Conservation (phyloP, 2,329 filamentous ascomycete species). For the Fusarium praegraminearum region DNA sequence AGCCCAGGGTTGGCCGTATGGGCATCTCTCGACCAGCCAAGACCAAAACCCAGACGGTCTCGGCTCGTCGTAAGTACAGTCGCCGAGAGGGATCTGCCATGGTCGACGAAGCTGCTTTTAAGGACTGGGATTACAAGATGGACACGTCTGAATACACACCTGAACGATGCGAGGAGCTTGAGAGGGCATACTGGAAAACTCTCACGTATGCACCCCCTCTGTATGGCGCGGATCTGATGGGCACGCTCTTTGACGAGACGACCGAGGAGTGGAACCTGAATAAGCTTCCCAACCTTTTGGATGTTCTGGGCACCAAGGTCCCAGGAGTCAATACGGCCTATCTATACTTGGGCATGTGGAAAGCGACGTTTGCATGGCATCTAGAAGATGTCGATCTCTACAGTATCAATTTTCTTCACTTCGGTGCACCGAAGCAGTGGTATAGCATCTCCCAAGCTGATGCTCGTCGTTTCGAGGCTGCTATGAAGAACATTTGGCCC, state of each 20-base stretch:
- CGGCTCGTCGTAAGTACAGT: conserved; percentile 88
- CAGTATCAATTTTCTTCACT: conserved; percentile 99
- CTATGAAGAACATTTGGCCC: conserved; percentile 96
- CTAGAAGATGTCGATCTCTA: conserved; percentile 98
- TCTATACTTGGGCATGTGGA: conserved; percentile 99
- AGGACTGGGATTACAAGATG: conserved; percentile 90
- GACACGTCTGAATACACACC: conserved; percentile 88
- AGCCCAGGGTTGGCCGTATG: conserved; percentile 59
- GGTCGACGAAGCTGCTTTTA: conserved; percentile 91
- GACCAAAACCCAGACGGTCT: conserved; percentile 78
- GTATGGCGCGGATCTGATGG: conserved; percentile 96
- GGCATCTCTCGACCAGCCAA: conserved; percentile 64
- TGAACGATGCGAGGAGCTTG: conserved; percentile 93
- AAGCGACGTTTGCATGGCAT: conserved; percentile 99
- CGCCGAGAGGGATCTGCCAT: conserved; percentile 80
- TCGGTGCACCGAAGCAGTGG: conserved; percentile 98
- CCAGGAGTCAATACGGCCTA: conserved; percentile 99
- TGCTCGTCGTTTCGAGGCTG: conserved; percentile 89
- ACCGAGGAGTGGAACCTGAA: conserved; percentile 93
- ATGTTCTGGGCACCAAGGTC: conserved; percentile 94
- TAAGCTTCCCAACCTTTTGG: conserved; percentile 91
- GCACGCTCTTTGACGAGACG: conserved; percentile 89
- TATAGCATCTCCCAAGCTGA: conserved; percentile 99
- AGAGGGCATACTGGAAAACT: conserved; percentile 97
- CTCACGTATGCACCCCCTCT: conserved; percentile 94